Evolutionary conservation across 2,329 filamentous ascomycete genomes (phyloP).

Genomic region (Diaporthe citriasiana): DNA sequence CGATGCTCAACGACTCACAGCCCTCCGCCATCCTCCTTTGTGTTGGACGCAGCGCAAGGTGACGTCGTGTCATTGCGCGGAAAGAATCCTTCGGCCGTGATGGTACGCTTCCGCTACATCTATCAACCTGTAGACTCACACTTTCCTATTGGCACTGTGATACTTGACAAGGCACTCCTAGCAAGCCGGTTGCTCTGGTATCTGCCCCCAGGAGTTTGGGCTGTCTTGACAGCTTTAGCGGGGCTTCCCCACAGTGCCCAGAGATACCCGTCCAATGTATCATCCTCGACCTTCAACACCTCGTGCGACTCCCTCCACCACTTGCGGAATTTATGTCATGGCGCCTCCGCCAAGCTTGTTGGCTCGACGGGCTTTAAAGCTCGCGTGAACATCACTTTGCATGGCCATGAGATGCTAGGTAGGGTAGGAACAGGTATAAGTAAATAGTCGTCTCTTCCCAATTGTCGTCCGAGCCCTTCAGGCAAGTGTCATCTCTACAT

Average conservation of each 20-base stretch:
- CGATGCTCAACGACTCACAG: conserved; percentile 26
- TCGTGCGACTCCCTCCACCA: not conserved
- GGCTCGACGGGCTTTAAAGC: not conserved
- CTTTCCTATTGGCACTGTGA: not conserved
- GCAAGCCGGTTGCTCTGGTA: not conserved
- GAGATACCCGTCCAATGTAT: not conserved
- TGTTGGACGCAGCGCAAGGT: conserved; percentile 7
- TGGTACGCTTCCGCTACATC: not conserved
- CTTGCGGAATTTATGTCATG: not conserved
- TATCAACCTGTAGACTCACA: not conserved
- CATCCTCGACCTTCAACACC: not conserved
- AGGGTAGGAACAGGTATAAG: conserved; percentile 24
- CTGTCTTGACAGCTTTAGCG: conserved; percentile 15
- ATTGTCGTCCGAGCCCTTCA: not conserved
- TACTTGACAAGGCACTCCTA: not conserved
- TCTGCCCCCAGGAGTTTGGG: too few species aligned
- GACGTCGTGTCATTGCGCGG: conserved; percentile 36
- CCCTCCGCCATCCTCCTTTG: conserved; percentile 30
- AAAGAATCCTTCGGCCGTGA: conserved; percentile 15
- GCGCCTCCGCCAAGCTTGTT: conserved; percentile 25
- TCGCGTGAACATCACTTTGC: not conserved
- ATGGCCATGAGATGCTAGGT: not conserved
- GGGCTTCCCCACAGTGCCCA: conserved; percentile 20
- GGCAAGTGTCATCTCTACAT: conserved; percentile 3
- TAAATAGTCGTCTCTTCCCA: conserved; percentile 15